A percentile compares a stretch with the other conserved stretches of the same genome.
Evolutionary conservation across 2,329 filamentous ascomycete species (phyloP).

Genomic region (Botrytis aclada): DNA sequence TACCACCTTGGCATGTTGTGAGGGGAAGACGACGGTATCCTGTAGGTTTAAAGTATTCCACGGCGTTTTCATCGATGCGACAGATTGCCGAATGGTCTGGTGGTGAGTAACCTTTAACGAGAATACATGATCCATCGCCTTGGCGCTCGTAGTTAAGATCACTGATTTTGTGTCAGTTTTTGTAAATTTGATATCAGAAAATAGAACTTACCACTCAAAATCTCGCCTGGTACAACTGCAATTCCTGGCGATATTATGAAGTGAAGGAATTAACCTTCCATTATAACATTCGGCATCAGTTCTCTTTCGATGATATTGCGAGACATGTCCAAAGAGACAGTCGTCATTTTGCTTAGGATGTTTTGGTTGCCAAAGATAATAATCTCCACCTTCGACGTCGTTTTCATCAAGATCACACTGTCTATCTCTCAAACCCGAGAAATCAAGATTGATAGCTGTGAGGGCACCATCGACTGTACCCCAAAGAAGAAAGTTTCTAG

Average conservation of each 20-base stretch:
- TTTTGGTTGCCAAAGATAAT: constrained; percentile 80
- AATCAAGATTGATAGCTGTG: constrained; percentile 82
- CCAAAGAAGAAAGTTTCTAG: constrained; percentile 91
- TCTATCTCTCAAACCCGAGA: constrained; percentile 72
- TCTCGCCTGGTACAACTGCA: constrained; percentile 82
- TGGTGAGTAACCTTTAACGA: constrained; percentile 71
- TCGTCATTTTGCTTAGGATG: constrained; percentile 76
- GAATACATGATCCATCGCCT: constrained; percentile 69
- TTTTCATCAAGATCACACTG: constrained; percentile 67
- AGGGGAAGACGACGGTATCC: constrained; percentile 88
- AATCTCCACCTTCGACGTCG: constrained; percentile 63
- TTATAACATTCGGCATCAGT: constrained; percentile 78
- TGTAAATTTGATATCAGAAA: background rate
- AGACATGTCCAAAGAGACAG: constrained; percentile 89
- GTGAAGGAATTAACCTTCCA: constrained; percentile 63
- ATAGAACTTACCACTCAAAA: constrained; percentile 76
- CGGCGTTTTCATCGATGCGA: constrained; percentile 59
- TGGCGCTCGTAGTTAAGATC: constrained; percentile 91
- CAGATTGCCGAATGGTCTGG: constrained; percentile 58
- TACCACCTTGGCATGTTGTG: constrained; percentile 78
- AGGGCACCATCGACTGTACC: constrained; percentile 57
- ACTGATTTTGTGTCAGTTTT: constrained; percentile 39
- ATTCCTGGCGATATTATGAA: constrained; percentile 68
- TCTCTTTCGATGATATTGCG: constrained; percentile 89
- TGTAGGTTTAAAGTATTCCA: constrained; percentile 79